Conservation (phyloP, 2,329 filamentous ascomycete species). For the Trichoderma sp. region DNA sequence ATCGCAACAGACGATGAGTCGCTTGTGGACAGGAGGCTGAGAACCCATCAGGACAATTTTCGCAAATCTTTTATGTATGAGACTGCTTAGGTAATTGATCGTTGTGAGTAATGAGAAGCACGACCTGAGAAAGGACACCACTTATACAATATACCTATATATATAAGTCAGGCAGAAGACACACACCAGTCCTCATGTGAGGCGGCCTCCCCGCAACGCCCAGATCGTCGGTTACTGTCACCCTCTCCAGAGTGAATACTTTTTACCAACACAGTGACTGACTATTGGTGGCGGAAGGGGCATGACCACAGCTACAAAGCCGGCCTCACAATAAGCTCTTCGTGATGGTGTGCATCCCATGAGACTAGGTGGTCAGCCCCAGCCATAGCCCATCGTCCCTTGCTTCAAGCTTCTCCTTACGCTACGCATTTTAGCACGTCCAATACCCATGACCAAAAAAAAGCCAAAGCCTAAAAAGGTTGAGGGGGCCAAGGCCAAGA, state of each 20-base stretch:
- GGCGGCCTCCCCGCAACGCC: background rate
- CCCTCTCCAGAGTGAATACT: background rate
- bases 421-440: background rate
- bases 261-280: background rate
- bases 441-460: background rate
- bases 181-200: background rate
- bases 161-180: background rate
- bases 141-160: background rate
- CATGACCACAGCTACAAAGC: slow-evolving; percentile 5
- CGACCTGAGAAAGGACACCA: background rate
- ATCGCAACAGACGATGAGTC: slow-evolving; percentile 52
- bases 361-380: slow-evolving; percentile 3
- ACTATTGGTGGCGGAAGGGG: background rate
- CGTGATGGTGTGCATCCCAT: background rate
- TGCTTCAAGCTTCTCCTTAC: background rate
- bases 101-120: background rate
- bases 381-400: background rate
- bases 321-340: background rate
- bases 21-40: slow-evolving; percentile 35
- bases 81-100: background rate
- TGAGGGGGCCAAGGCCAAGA: background rate
- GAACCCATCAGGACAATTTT: background rate
- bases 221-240: background rate
- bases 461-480: background rate
- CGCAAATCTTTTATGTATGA: background rate